A percentile compares a stretch with the other conserved stretches of the same genome.
phyloP scores from a whole-genome alignment of 768 basidiomycete species.

The Fomitopsis pulvina region DNA sequence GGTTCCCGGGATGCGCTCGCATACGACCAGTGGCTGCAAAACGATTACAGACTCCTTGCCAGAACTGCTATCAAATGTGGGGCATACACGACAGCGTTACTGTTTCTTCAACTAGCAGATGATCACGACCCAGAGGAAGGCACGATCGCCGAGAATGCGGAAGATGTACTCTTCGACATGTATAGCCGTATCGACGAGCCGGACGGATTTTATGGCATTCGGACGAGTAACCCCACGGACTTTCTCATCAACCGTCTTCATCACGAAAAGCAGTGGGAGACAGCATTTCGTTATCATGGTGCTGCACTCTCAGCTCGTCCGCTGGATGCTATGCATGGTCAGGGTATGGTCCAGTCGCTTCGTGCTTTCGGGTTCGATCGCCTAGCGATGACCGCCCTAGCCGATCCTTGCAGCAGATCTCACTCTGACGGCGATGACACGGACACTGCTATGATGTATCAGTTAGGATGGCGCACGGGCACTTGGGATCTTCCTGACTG shows the following conservation, averaged over 20 bases:
- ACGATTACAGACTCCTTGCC: constrained; percentile 70
- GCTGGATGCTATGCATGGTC: constrained; percentile 35
- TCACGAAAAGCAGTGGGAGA: constrained; percentile 91
- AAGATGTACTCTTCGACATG: constrained; percentile 82
- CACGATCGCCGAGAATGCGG: constrained; percentile 32
- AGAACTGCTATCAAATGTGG: constrained; percentile 70
- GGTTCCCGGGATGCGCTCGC: constrained; percentile 34
- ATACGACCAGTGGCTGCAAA: constrained; percentile 74
- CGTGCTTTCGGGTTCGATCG: constrained; percentile 87
- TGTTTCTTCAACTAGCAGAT: constrained; percentile 79
- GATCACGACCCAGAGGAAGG: constrained; percentile 36
- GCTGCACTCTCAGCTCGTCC: constrained; percentile 67
- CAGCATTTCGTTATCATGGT: constrained; percentile 86
- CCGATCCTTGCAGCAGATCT: constrained; percentile 21
- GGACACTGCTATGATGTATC: constrained; percentile 49
- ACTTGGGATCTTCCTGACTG: constrained; percentile 90
- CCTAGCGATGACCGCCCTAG: constrained; percentile 70
- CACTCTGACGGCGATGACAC: constrained; percentile 25
- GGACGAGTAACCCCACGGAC: constrained; percentile 65
- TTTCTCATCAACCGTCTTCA: constrained; percentile 83
- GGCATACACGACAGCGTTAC: constrained; percentile 82
- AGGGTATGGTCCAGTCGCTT: constrained; percentile 72
- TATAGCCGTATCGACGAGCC: constrained; percentile 96
- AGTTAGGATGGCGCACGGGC: constrained; percentile 90
- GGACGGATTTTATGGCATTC: constrained; percentile 95